A percentile compares a stretch with the other conserved stretches of the same genome.
Evolutionary conservation across 2,329 filamentous ascomycete species (phyloP).

Genomic region (Lecanicillium sp.): DNA sequence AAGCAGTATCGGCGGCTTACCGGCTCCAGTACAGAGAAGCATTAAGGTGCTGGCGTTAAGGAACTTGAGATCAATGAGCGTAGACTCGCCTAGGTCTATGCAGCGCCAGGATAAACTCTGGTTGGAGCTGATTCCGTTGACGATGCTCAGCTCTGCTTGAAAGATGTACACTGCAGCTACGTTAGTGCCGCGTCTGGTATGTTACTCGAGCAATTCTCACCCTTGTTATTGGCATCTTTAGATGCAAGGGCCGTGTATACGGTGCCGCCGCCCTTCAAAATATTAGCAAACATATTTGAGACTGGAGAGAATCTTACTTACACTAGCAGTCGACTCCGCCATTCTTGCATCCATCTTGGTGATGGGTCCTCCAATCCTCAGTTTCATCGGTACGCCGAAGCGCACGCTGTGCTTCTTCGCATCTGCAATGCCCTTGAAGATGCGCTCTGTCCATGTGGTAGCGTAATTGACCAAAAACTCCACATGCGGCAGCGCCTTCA

Average conservation of each 20-base stretch:
- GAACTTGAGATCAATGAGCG: conserved; percentile 61
- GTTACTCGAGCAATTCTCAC: conserved; percentile 29
- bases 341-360: conserved; percentile 55
- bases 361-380: conserved; percentile 39
- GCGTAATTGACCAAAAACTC: conserved; percentile 58
- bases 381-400: conserved; percentile 50
- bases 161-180: conserved; percentile 54
- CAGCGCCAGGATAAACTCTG: conserved; percentile 32
- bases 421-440: conserved; percentile 64
- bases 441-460: conserved; percentile 47
- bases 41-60: conserved; percentile 57
- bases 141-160: conserved; percentile 43
- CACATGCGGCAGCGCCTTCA: conserved; percentile 53
- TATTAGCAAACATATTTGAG: conserved; percentile 1
- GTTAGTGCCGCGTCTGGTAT: neutral
- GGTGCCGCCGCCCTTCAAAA: conserved; percentile 26
- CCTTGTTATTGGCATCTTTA: conserved; percentile 29
- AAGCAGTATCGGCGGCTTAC: conserved; percentile 22
- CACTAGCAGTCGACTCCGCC: conserved; percentile 30
- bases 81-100: conserved; percentile 36
- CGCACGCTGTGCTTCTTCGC: conserved; percentile 62
- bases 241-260: conserved; percentile 38
- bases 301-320: conserved; percentile 20
- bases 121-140: conserved; percentile 53
- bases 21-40: conserved; percentile 44